Percentiles rank a stretch among this genome's conserved stretches.
Evolutionary conservation across 257 asterid genomes (phyloP).

Genomic region (Gardenia jasminoides): DNA sequence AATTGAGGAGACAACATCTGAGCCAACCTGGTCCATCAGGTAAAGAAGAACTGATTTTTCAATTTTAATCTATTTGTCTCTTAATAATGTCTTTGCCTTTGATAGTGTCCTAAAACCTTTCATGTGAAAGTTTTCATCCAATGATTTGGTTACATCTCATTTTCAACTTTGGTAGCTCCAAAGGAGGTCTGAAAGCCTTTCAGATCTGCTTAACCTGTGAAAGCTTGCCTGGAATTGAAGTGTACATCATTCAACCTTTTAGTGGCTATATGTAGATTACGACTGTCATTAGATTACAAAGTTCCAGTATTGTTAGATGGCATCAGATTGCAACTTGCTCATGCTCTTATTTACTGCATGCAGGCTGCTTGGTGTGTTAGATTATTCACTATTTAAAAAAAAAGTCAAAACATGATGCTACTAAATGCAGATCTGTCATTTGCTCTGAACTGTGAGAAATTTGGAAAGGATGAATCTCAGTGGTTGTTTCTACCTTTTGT

Average conservation of each 20-base stretch:
- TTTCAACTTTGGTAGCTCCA: neutral
- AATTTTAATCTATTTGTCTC: neutral
- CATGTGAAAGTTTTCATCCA: neutral
- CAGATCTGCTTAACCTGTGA: neutral
- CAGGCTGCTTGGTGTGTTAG: neutral
- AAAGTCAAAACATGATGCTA: neutral
- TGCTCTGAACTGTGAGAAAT: neutral
- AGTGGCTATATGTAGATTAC: neutral
- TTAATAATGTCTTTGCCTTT: neutral
- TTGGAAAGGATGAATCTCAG: neutral
- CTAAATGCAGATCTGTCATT: neutral
- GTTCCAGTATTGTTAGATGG: neutral
- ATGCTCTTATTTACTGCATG: neutral
- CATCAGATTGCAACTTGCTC: neutral
- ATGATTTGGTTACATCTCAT: neutral
- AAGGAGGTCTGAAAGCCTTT: neutral
- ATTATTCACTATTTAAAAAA: neutral
- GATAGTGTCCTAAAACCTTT: neutral
- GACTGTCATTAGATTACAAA: neutral
- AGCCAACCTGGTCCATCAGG: conserved; percentile 84
- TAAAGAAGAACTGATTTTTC: conserved; percentile 20
- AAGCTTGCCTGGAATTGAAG: neutral
- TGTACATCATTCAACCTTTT: neutral
- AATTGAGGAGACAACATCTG: conserved; percentile 38
- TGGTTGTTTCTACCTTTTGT: neutral